phyloP scores from a whole-genome alignment of 2,329 filamentous ascomycete species.

The Dendryphion nanum region DNA sequence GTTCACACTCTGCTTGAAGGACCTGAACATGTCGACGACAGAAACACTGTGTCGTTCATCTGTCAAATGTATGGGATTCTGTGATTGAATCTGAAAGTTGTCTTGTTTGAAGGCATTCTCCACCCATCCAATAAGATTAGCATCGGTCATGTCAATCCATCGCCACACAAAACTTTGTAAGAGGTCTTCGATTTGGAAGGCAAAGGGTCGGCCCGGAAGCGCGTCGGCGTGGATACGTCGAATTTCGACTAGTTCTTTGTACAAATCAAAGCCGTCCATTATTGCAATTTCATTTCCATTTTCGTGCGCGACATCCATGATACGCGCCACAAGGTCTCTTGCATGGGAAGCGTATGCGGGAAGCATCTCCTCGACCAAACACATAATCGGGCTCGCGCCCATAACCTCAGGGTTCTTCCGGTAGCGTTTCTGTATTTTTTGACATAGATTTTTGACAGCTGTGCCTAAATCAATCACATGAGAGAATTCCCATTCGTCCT shows the following conservation, averaged over 20 bases:
- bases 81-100: constrained; percentile 71
- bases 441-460: constrained; percentile 77
- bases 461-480: constrained; percentile 89
- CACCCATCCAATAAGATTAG: constrained; percentile 77
- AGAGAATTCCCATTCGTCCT: constrained; percentile 84
- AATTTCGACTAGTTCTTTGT: constrained; percentile 83
- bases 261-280: constrained; percentile 91
- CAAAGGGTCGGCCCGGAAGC: constrained; percentile 70
- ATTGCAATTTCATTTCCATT: constrained; percentile 75
- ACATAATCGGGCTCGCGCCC: constrained; percentile 67
- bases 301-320: constrained; percentile 70
- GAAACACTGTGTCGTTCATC: constrained; percentile 90
- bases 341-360: constrained; percentile 90
- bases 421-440: constrained; percentile 91
- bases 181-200: constrained; percentile 82
- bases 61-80: constrained; percentile 65
- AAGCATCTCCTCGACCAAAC: constrained; percentile 79
- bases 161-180: constrained; percentile 93
- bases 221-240: constrained; percentile 75
- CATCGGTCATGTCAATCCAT: constrained; percentile 82
- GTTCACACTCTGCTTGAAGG: constrained; percentile 89
- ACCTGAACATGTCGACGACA: constrained; percentile 86
- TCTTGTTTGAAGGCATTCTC: constrained; percentile 91
- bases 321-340: constrained; percentile 76
- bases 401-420: constrained; percentile 83